Percentiles rank a stretch among this genome's conserved stretches.
Conservation (phyloP, 2,329 filamentous ascomycete genomes). For the Sclerotinia glacialis region DNA sequence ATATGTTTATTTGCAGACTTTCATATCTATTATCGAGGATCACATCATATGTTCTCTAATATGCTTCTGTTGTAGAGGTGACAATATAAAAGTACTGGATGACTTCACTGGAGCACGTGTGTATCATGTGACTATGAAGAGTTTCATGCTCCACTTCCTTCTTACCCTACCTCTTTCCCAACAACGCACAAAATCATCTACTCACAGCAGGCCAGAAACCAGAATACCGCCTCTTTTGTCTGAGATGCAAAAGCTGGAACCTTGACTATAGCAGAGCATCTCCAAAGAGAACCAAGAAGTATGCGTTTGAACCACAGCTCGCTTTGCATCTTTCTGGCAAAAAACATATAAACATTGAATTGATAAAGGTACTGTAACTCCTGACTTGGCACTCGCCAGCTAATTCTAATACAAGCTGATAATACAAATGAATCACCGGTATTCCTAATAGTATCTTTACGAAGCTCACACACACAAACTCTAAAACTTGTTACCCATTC, state of each 20-base stretch:
- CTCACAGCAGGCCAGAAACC: not conserved
- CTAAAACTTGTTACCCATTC: no score
- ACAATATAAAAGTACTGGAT: no score
- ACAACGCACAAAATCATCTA: not conserved
- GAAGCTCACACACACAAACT: not conserved
- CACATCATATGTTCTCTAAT: not conserved
- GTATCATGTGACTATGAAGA: not conserved
- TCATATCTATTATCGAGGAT: not conserved
- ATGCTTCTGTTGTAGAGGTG: not conserved
- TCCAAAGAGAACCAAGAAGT: no score
- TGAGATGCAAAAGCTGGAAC: no score
- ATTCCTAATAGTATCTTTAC: not conserved
- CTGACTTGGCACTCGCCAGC: no score
- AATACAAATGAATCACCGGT: no score
- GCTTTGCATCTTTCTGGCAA: no score
- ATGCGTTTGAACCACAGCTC: no score
- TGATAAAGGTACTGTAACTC: not conserved
- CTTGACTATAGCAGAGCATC: no score
- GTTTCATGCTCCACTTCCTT: not conserved
- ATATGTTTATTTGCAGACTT: not conserved
- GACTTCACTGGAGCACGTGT: not conserved
- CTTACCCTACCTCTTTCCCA: not conserved
- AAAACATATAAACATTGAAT: no score
- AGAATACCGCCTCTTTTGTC: no score
- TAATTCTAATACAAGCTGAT: not conserved